Percentiles rank a stretch among this genome's conserved stretches.
phyloP scores from a whole-genome alignment of 805 yeast species.

The Hanseniaspora lindneri region DNA sequence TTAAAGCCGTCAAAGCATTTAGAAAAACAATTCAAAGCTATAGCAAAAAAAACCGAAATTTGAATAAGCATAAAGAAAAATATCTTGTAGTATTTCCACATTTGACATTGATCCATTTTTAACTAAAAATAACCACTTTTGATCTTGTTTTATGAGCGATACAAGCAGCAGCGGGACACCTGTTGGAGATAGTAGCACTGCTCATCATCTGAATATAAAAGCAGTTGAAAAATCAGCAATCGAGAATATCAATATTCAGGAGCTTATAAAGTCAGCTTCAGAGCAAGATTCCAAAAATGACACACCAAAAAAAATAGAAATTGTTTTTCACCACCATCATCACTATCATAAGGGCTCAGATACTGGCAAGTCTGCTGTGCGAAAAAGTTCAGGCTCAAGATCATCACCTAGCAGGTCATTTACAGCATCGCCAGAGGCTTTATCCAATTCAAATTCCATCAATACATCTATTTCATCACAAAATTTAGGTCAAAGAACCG shows the following conservation, averaged over 20 bases:
- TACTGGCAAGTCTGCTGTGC: not conserved
- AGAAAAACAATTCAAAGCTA: too few species aligned
- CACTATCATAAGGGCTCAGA: constrained; percentile 19
- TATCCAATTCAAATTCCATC: not conserved
- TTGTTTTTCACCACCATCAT: constrained; percentile 24
- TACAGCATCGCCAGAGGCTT: constrained; percentile 9
- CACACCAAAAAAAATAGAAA: constrained; percentile 14
- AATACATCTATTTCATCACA: not conserved
- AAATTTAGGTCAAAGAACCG: not conserved
- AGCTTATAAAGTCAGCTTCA: not conserved
- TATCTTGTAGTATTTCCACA: too few species aligned
- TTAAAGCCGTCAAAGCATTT: too few species aligned
- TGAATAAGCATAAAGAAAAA: too few species aligned
- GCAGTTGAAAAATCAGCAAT: not conserved
- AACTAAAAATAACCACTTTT: not conserved
- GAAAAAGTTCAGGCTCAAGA: constrained; percentile 2
- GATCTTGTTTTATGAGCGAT: not conserved
- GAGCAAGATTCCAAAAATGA: not conserved
- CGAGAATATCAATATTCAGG: not conserved
- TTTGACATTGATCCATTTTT: not conserved
- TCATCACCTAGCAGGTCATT: constrained; percentile 5
- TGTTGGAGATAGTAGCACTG: not conserved
- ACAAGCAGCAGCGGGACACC: not conserved
- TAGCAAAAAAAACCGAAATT: too few species aligned
- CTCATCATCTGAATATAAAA: not conserved